Evolutionary conservation across 441 rosid genomes (phyloP), one percentile per base, ranked within the genome.

Genomic region (Mallotus japonicus): DNA sequence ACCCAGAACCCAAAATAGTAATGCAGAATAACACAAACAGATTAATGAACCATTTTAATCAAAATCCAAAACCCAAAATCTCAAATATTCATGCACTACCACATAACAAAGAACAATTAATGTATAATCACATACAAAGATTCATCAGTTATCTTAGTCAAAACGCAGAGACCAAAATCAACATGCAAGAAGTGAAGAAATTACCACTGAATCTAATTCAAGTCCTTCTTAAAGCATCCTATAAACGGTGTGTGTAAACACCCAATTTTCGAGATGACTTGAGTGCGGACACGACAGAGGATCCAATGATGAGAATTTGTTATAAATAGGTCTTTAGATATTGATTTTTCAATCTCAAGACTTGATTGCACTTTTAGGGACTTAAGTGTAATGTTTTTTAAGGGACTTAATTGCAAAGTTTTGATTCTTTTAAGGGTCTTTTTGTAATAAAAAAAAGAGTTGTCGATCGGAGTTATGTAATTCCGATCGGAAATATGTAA

Each of bases 131-230:
- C n/a, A 44, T 0, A 17, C 22, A 50, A n/a, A 72, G 50, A 72
- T 54, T 47, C 24, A 64, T 47, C 44, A 13, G 2, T 3, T 3
- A 9, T 56, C 20, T 8, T 20, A 56, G 8, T 19, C 24, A 56
- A 19, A 56, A 19, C 32, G 32, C 60, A 56, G 16, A 56, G 2
- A 28, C 28, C 32, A 56, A 10, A 44, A 37, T 37, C 40, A 24
- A 24, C 28, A 24, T 69, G 90, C 82, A n/a, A 90, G 77, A 77
- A 92, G 76, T 22, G 89, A 75, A 6, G 98, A 92, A 75, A 93
- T 60, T 51, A 96, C 85, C 62, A 93, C 89, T 2, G 91, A 83
- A 85, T 89, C 97, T 28, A 87, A 90, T 63, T 83, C 88, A 76
- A 83, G 54, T 47, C 88, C 89, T 54, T 78, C 76, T 69, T 8